Base-by-base conservation (phyloP, 345 rosid genomes). In the Eucalyptus leucophloia region DNA sequence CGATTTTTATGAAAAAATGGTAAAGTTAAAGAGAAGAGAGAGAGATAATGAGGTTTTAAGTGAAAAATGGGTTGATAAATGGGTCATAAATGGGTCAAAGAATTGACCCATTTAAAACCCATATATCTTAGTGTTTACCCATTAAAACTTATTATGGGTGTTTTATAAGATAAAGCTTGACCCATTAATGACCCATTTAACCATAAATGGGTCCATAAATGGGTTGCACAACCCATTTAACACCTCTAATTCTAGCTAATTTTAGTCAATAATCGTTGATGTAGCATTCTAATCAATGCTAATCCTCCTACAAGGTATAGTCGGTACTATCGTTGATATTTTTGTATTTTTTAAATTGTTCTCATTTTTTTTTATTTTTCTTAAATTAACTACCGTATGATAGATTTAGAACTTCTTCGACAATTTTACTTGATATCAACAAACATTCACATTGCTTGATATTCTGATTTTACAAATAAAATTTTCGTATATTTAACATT, bases 261-360 rank as follows among this genome's bases (percentile, higher is more conserved):
- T 15, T 65, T n/a, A 8, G 9, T 14, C 3, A 0, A 0, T 30
- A 65, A n/a, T 65, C 2, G 6, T 0, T 7, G 2, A 30, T 7
- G 10, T 15, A 12, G 6, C 62, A 56, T 56, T 56, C 3, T 14
- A 65, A 7, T 65, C 9, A 65, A 15, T 34, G 7, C 18, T 7
- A 16, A 16, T n/a, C 3, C 9, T 65, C 3, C 5, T n/a, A 65
- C 19, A n/a, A 15, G 11, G 3, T 21, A 14, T 65, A 7, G 3
- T 16, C 2, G 0, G 3, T 13, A 16, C 3, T 4, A n/a, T 0
- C 7, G 0, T 12, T 6, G n/a, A 60, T 30, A 28, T 28, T n/a
- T n/a, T 65, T 30, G 8, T n/a, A 7, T 4, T 30, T n/a, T 30
- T 65, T 9, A 0, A 54, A 23, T 56, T 56, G 12, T 56, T 56